Evolutionary conservation across 768 basidiomycete species (phyloP).

Genomic region (Hypsizygus marmoreus): DNA sequence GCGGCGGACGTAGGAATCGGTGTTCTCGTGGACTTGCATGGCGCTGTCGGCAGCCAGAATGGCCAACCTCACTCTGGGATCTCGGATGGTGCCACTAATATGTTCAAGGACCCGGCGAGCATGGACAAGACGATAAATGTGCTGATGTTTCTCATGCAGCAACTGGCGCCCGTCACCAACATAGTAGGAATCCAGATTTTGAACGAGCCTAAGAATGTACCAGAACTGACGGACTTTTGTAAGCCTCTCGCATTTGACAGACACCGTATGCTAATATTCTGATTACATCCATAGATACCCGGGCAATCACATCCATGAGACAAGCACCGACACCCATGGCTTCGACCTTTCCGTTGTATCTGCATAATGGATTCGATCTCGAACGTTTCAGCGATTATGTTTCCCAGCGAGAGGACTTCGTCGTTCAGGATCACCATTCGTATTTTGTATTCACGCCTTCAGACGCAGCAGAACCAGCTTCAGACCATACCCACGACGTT

Average conservation of each 20-base stretch:
- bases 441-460: slow-evolving; percentile 66
- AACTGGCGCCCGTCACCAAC: slow-evolving; percentile 47
- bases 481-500: slow-evolving; percentile 58
- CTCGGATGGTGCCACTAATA: slow-evolving; percentile 49
- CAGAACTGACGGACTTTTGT: slow-evolving; percentile 48
- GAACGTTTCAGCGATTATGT: slow-evolving; percentile 51
- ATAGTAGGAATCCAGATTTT: slow-evolving; percentile 62
- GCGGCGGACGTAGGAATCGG: slow-evolving; percentile 65
- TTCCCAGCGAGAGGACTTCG: slow-evolving; percentile 54
- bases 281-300: slow-evolving; percentile 40
- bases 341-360: slow-evolving; percentile 56
- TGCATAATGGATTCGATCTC: slow-evolving; percentile 71
- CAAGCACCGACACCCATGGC: slow-evolving; percentile 33
- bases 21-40: slow-evolving; percentile 70
- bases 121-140: slow-evolving; percentile 54
- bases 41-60: slow-evolving; percentile 79
- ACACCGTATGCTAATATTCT: slow-evolving; percentile 5
- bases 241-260: slow-evolving; percentile 17
- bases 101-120: slow-evolving; percentile 48
- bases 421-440: slow-evolving; percentile 75
- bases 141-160: slow-evolving; percentile 44
- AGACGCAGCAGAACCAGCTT: slow-evolving; percentile 51
- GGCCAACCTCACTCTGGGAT: slow-evolving; percentile 70
- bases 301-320: slow-evolving; percentile 52
- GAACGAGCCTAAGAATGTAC: slow-evolving; percentile 59